Evolutionary conservation across 371 early-diverging fungal species (phyloP).

Genomic region (Batkoa obscura): DNA sequence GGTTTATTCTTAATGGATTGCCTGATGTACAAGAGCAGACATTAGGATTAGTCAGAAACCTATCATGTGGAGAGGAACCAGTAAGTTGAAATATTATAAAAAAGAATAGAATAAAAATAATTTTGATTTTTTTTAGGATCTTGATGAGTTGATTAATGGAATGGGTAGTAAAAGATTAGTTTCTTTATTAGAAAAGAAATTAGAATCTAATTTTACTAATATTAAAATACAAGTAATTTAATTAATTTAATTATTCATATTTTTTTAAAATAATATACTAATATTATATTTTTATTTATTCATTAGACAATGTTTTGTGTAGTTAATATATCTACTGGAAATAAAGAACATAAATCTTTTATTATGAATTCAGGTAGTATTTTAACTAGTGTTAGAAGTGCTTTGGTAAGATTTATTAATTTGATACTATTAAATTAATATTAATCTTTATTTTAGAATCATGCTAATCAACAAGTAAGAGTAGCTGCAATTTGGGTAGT

Average conservation of each 20-base stretch:
- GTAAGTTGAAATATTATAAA: conserved; percentile 11
- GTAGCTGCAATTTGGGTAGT: conserved; percentile 58
- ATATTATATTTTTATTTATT: conserved; percentile 3
- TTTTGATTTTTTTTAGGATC: too few species aligned
- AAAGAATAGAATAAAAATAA: too few species aligned
- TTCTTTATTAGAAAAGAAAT: conserved; percentile 42
- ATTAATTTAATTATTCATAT: background rate
- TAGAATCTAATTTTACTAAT: conserved; percentile 16
- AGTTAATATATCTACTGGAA: conserved; percentile 57
- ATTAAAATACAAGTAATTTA: conserved; percentile 20
- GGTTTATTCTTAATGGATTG: conserved; percentile 17
- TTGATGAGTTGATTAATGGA: conserved; percentile 47
- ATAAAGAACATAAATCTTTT: conserved; percentile 36
- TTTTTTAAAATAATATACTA: background rate
- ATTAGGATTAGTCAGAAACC: conserved; percentile 47
- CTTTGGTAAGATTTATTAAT: conserved; percentile 24
- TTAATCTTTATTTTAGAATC: conserved; percentile 17
- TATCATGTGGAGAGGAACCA: conserved; percentile 39
- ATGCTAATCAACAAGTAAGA: conserved; percentile 39
- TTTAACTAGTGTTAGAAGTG: conserved; percentile 25
- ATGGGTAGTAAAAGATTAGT: conserved; percentile 39
- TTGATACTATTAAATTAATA: background rate
- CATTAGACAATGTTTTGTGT: conserved; percentile 37
- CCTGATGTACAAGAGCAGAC: background rate
- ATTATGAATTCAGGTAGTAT: conserved; percentile 35